Conservation (phyloP, 2,329 filamentous ascomycete species). For the Venturia effusa region DNA sequence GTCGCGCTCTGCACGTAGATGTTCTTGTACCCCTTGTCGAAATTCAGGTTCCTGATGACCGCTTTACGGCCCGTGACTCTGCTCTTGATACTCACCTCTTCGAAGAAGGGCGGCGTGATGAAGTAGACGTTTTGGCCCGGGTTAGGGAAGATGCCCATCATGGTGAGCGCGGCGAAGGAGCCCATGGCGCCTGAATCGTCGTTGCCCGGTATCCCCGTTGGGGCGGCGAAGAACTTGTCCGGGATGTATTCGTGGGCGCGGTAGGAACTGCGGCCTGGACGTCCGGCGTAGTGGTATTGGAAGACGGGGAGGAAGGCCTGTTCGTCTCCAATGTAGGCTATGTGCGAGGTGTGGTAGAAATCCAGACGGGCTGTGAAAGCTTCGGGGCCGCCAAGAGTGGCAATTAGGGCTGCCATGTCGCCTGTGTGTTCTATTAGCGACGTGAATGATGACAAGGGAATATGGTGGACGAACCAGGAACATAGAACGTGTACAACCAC, state of each 20-base stretch:
- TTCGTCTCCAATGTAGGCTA: slow-evolving; percentile 37
- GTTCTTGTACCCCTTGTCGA: slow-evolving; percentile 29
- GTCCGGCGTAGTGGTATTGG: slow-evolving; percentile 35
- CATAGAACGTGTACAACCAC: slow-evolving; percentile 60
- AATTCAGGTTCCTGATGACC: slow-evolving; percentile 31
- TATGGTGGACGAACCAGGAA: slow-evolving; percentile 29
- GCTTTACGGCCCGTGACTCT: slow-evolving; percentile 30
- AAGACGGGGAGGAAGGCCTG: slow-evolving; percentile 36
- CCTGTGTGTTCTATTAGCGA: not conserved
- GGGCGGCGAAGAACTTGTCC: slow-evolving; percentile 30
- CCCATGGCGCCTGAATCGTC: slow-evolving; percentile 39
- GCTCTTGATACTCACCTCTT: slow-evolving; percentile 28
- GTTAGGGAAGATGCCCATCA: slow-evolving; percentile 36
- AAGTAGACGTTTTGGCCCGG: slow-evolving; percentile 38
- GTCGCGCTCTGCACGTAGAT: slow-evolving; percentile 36
- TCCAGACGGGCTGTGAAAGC: slow-evolving; percentile 31
- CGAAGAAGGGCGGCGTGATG: slow-evolving; percentile 37
- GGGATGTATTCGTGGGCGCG: slow-evolving; percentile 35
- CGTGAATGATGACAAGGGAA: not conserved
- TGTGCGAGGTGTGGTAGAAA: slow-evolving; percentile 32
- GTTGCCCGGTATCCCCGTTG: slow-evolving; percentile 34
- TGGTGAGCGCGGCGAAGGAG: slow-evolving; percentile 31
- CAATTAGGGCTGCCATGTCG: slow-evolving; percentile 23
- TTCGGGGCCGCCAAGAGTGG: slow-evolving; percentile 29
- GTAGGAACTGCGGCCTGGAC: slow-evolving; percentile 30